phyloP scores from a whole-genome alignment of 1,284 basidiomycete genomes.

The Anthracocystis setariae region DNA sequence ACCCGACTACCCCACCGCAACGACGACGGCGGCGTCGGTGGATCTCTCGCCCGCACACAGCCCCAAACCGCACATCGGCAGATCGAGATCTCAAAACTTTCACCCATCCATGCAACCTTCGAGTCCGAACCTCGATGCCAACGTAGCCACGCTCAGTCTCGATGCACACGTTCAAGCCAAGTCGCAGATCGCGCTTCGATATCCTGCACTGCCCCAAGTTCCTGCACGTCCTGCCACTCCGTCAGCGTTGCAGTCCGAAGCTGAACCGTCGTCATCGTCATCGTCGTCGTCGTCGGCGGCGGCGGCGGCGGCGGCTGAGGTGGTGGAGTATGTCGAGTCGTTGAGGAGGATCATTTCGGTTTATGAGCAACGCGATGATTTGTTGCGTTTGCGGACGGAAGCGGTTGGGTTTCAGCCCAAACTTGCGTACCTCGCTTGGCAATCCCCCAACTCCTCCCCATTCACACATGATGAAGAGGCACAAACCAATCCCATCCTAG shows the following conservation, averaged over 20 bases:
- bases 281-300: too few relatives aligned
- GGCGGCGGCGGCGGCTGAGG: too few relatives aligned
- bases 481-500: conserved; percentile 35
- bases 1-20: conserved; percentile 2
- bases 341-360: conserved; percentile 16
- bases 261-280: background rate
- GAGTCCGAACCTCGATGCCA: conserved; percentile 22
- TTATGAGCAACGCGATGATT: conserved; percentile 39
- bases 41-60: conserved; percentile 26
- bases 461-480: background rate
- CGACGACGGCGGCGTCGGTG: too few relatives aligned
- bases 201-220: conserved; percentile 25
- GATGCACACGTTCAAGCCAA: conserved; percentile 6
- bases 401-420: conserved; percentile 49
- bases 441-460: background rate
- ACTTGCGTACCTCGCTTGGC: conserved; percentile 37
- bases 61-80: conserved; percentile 17
- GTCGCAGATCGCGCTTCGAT: conserved; percentile 37
- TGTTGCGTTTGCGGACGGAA: conserved; percentile 45
- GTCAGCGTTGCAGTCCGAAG: background rate
- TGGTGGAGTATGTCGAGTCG: conserved; percentile 17
- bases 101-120: conserved; percentile 16
- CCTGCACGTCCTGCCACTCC: conserved; percentile 21
- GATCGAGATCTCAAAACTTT: conserved; percentile 17
- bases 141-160: conserved; percentile 16